Evolutionary conservation across 208 protist genomes (phyloP), one percentile per base, ranked within the genome.

Genomic region (Crithidia fasciculata): DNA sequence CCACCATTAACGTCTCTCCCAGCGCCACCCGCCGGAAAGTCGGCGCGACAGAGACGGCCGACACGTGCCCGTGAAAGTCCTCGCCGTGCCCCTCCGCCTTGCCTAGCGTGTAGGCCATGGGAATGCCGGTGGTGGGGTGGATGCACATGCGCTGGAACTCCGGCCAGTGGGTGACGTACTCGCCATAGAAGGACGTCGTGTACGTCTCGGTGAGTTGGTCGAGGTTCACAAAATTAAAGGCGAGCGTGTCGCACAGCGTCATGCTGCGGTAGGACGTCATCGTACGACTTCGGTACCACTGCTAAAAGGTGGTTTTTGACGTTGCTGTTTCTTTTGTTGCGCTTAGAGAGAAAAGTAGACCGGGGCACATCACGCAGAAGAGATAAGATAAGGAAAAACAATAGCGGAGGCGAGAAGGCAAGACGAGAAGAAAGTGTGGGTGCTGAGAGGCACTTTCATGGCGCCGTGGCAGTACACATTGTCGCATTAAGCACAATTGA

Each of bases 41-140:
- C 19, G 98, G 98, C 45, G 97, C 95, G 6, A 99, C 98, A 0
- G 98, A 99, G 2, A 99, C 86, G 8, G 99, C 99, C 8, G 99
- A 99, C 12, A 99, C 98, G 80, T 99, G 99, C 2, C 98, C 98
- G 83, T 99, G 98, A 84, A 95, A 99, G 55, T 98, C 84, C 59
- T 99, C 87, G 8, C 88, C 96, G 28, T 87, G 59, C 8, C 97
- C 98, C 75, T 99, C 98, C 39, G 90, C 97, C 84, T 99, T 99
- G 12, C 98, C 98, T 52, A 99, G 85, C 28, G 97, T 95, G 86
- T 99, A 99, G 3, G 93, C 98, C 97, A 99, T 99, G 19, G 86
- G 68, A 45, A 94, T 82, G 10, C 96, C 94, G 15, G 88, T 96
- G 5, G 89, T 90, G 9, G 96, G 84, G 74, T 96, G 92, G 28